These are phyloP conservation scores for Vitis hybrid DNA, from an alignment of 177 flowering plant genomes.

Conservation along the genomic window DNA sequence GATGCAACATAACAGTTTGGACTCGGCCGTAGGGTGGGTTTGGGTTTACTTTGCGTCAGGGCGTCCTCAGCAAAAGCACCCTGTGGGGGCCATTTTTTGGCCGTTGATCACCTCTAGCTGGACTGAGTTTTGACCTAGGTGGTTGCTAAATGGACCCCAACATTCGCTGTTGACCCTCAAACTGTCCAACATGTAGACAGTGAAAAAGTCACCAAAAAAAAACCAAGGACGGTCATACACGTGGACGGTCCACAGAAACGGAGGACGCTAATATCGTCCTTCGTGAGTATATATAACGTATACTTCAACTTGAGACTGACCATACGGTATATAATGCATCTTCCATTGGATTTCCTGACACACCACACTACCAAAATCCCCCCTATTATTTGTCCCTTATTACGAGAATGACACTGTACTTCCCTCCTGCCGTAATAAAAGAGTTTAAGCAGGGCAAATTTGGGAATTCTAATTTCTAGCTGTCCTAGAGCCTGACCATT, in stretches of 20 bases:
- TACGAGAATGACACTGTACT: conserved; percentile 27
- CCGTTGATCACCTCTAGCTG: not conserved
- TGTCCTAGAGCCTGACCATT: conserved; percentile 22
- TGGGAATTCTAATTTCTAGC: conserved; percentile 5
- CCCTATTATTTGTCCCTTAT: conserved; percentile 6
- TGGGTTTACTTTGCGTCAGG: too few species aligned
- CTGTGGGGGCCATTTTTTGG: not conserved
- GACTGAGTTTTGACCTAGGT: conserved; percentile 34
- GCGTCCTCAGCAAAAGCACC: too few species aligned
- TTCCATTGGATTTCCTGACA: conserved; percentile 68
- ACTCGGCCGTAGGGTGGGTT: too few species aligned
- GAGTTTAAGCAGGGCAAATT: conserved; percentile 7
- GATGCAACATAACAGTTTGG: too few species aligned
- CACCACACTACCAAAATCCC: conserved; percentile 10
- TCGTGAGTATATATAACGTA: not conserved
- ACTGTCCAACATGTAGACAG: conserved; percentile 8
- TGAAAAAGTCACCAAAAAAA: conserved; percentile 27
- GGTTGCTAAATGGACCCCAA: conserved; percentile 23
- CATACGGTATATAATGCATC: conserved; percentile 31
- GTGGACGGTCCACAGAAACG: conserved; percentile 10
- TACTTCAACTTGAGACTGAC: conserved; percentile 32
- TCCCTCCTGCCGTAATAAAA: conserved; percentile 5
- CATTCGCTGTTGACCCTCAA: conserved; percentile 22
- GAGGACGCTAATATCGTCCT: conserved; percentile 13
- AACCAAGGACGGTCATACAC: conserved; percentile 9